Evolutionary conservation across 352 stramenopile species (phyloP), one percentile per base, ranked within the genome.

Genomic region (Thalassiosira pacifica): DNA sequence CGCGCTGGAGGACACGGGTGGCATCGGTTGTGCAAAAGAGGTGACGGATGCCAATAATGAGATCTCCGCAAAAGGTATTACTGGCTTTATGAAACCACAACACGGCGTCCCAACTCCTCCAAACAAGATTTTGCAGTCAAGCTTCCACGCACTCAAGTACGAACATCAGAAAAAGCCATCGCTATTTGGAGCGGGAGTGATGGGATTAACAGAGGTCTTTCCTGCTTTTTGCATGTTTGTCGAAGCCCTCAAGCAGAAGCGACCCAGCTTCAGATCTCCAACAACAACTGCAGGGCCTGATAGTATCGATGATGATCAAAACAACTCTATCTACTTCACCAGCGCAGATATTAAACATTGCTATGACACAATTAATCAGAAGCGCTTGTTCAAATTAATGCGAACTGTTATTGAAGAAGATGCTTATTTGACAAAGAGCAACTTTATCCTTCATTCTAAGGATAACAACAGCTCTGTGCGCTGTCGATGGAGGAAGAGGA

Each of bases 341-440:
- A 93, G 84, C 73, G 86, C 90, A 24, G 92, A 96, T 60, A 93
- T 96, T 73, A 79, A 91, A 66, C 86, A 93, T 70, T 95, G 91
- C 70, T 96, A 93, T 57, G 92, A 96, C 61, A 92, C 81, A 10
- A 95, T 96, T n/a, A 86, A 94, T 68, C 91, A 94, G 81, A 60
- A 89, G 11, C 76, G 87, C 45, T 76, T 96, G n/a, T 88, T 87
- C 53, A 70, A 89, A 24, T 29, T 94, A 13, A 61, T 94, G 9
- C 60, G 75, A 55, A 60, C 76, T 9, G 42, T 91, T 3, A 2
- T 96, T 10, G 42, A 67, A 48, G 61, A 94, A 67, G 82, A 92
- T 31, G 53, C 88, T n/a, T 96, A 96, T 71, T 40, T 91, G 26
- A 90, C 94, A 24, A 85, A 93, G 64, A 83, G 89, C 22, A 80